These are phyloP conservation scores for Hemileccinum rubropunctum DNA, from an alignment of 768 basidiomycete genomes.

Conservation along the genomic window DNA sequence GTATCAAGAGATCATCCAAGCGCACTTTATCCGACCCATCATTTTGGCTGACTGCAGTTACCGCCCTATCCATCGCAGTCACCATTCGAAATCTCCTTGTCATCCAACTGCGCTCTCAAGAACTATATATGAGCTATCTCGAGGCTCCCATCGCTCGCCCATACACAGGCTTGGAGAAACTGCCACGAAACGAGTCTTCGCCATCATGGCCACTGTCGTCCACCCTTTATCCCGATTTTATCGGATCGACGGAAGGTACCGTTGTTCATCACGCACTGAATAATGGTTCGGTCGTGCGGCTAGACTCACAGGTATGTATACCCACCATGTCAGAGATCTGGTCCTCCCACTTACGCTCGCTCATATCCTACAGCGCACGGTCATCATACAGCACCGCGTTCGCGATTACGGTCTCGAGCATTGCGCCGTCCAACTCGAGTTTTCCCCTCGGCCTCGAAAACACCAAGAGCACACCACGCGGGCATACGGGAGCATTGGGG, in stretches of 20 bases:
- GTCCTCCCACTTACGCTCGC: too few species aligned
- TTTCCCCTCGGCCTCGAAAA: conserved; percentile 1
- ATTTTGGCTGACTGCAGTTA: conserved; percentile 18
- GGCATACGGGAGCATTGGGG: conserved; percentile 15
- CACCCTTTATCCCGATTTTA: conserved; percentile 21
- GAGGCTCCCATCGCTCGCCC: conserved; percentile 17
- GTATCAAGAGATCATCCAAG: not conserved
- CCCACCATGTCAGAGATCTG: not conserved
- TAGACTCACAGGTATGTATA: conserved; percentile 16
- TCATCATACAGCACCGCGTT: conserved; percentile 24
- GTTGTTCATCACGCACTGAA: conserved; percentile 9
- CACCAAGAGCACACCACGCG: conserved; percentile 5
- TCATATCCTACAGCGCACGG: conserved; percentile 7
- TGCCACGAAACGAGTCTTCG: conserved; percentile 26
- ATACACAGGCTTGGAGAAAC: conserved; percentile 22
- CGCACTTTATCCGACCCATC: conserved; percentile 7
- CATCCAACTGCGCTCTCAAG: conserved; percentile 9
- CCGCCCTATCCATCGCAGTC: conserved; percentile 15
- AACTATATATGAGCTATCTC: not conserved
- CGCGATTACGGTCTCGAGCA: conserved; percentile 24
- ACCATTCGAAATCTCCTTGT: conserved; percentile 22
- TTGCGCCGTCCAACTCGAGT: conserved; percentile 12
- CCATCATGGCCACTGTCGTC: conserved; percentile 25
- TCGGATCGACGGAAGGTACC: conserved; percentile 11
- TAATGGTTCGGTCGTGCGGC: conserved; percentile 20